Evolutionary conservation across 257 asterid genomes (phyloP).

Genomic region (Ajuga chamaepitys): DNA sequence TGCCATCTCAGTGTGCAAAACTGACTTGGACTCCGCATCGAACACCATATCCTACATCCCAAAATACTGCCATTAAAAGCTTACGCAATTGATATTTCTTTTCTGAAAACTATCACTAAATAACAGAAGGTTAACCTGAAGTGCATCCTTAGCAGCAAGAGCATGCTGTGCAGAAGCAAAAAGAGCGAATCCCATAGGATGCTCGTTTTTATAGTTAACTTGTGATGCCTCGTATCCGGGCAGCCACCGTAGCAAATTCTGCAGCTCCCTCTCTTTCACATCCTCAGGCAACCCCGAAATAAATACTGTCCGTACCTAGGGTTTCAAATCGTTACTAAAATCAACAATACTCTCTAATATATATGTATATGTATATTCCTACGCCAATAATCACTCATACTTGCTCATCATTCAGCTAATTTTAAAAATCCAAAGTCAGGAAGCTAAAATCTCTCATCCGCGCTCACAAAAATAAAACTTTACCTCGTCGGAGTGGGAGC

Average conservation of each 20-base stretch:
- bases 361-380: no score
- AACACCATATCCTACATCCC: conserved; percentile 75
- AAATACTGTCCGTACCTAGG: conserved; percentile 62
- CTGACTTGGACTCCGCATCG: conserved; percentile 73
- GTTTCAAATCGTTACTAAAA: neutral
- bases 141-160: conserved; percentile 88
- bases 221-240: conserved; percentile 99
- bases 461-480: neutral
- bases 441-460: neutral
- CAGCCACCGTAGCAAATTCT: conserved; percentile 87
- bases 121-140: conserved; percentile 43
- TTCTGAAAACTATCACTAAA: neutral
- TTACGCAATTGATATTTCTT: no score
- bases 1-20: conserved; percentile 98
- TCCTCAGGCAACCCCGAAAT: conserved; percentile 95
- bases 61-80: neutral
- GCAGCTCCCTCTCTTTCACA: conserved; percentile 96
- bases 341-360: neutral
- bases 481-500: conserved; percentile 29
- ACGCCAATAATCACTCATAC: neutral
- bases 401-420: neutral
- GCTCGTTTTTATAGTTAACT: conserved; percentile 94
- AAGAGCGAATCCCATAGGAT: conserved; percentile 95
- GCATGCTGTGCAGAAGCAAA: conserved; percentile 77
- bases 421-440: neutral